These are phyloP conservation scores for Xylariales sp. DNA, from an alignment of 2,329 filamentous ascomycete genomes.

Conservation along the genomic window DNA sequence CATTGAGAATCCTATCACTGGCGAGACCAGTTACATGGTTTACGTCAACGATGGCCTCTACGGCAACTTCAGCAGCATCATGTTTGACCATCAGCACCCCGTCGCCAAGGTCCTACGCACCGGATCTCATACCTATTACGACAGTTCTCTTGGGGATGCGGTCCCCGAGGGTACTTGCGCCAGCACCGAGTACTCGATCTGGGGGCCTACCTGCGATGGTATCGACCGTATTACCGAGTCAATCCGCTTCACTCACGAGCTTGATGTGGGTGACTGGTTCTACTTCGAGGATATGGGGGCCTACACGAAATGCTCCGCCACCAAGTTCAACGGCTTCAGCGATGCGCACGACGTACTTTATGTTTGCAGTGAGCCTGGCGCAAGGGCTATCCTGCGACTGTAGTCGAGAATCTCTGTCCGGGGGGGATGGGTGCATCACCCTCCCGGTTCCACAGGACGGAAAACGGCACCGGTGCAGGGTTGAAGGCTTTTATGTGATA, in stretches of 20 bases:
- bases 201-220: slow-evolving; percentile 97
- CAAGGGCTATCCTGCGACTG: slow-evolving; percentile 73
- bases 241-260: slow-evolving; percentile 77
- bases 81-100: slow-evolving; percentile 97
- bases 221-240: slow-evolving; percentile 93
- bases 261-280: slow-evolving; percentile 96
- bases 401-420: slow-evolving; percentile 30
- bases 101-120: slow-evolving; percentile 81
- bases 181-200: slow-evolving; percentile 89
- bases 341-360: slow-evolving; percentile 94
- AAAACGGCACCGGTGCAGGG: slow-evolving; percentile 11
- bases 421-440: background rate
- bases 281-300: slow-evolving; percentile 99
- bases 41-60: slow-evolving; percentile 98
- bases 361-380: slow-evolving; percentile 92
- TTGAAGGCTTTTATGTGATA: slow-evolving; percentile 14
- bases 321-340: slow-evolving; percentile 96
- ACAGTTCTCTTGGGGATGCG: slow-evolving; percentile 62
- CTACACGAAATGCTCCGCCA: slow-evolving; percentile 98
- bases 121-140: slow-evolving; percentile 67
- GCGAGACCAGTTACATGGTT: slow-evolving; percentile 87
- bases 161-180: slow-evolving; percentile 55
- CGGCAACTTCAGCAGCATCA: slow-evolving; percentile 98
- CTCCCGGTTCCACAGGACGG: slow-evolving; percentile 10
- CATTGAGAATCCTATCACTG: slow-evolving; percentile 75